phyloP scores from a whole-genome alignment of 345 rosid species.

The Psidium friedrichsthalianum region DNA sequence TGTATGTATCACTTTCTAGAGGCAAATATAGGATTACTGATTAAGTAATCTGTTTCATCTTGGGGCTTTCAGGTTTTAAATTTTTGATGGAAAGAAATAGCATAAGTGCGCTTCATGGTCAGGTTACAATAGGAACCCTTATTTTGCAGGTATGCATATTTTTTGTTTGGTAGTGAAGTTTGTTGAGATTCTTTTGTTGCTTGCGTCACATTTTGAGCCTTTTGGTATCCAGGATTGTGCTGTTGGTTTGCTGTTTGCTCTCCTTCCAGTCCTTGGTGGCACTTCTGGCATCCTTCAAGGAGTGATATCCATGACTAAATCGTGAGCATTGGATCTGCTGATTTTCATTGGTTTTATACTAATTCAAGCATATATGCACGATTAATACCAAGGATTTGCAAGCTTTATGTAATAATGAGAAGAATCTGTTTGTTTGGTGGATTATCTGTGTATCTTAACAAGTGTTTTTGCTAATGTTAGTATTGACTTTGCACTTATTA shows the following conservation, averaged over 20 bases:
- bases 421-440: background rate
- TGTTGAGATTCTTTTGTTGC: background rate
- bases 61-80: conserved; percentile 51
- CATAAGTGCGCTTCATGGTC: conserved; percentile 71
- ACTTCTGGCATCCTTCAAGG: conserved; percentile 83
- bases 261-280: conserved; percentile 94
- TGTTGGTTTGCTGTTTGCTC: conserved; percentile 86
- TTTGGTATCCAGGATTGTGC: conserved; percentile 60
- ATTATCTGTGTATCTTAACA: background rate
- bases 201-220: background rate
- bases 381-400: background rate
- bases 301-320: conserved; percentile 72
- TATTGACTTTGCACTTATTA: background rate
- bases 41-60: background rate
- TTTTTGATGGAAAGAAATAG: conserved; percentile 86
- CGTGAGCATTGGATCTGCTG: conserved; percentile 30
- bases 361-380: background rate
- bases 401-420: background rate
- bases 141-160: conserved; percentile 59
- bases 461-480: background rate
- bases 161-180: background rate
- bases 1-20: background rate
- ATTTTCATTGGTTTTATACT: background rate
- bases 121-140: conserved; percentile 83
- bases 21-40: background rate